Evolutionary conservation across 306 rosid genomes (phyloP).

Genomic region (Hylodesmum podocarpum): DNA sequence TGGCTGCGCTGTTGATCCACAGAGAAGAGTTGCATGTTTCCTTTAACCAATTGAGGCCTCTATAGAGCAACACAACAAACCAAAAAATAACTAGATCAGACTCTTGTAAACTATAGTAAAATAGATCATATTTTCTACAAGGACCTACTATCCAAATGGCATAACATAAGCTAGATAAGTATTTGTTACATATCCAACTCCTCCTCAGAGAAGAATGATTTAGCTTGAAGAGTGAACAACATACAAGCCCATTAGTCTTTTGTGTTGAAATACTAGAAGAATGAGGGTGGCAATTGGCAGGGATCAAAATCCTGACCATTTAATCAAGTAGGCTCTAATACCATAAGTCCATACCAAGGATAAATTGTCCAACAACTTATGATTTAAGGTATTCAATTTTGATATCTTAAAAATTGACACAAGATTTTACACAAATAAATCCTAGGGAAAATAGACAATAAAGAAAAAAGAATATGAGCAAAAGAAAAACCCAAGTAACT

Average conservation of each 20-base stretch:
- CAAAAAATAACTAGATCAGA: constrained; percentile 19
- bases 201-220: not conserved
- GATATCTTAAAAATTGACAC: not conserved
- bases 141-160: not conserved
- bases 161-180: not conserved
- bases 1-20: constrained; percentile 99
- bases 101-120: constrained; percentile 9
- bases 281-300: not conserved
- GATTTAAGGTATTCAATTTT: not conserved
- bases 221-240: not conserved
- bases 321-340: not conserved
- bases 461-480: not conserved
- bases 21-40: constrained; percentile 97
- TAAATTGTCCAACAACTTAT: not conserved
- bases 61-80: constrained; percentile 31
- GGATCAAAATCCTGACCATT: not conserved
- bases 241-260: not conserved
- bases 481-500: not conserved
- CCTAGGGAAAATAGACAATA: not conserved
- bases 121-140: constrained; percentile 14
- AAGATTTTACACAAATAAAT: not conserved
- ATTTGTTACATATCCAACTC: not conserved
- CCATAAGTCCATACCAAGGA: not conserved
- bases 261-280: not conserved
- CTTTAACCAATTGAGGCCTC: constrained; percentile 98